phyloP scores from a whole-genome alignment of 148 eudicot genomes.

The Limonium bicolor region DNA sequence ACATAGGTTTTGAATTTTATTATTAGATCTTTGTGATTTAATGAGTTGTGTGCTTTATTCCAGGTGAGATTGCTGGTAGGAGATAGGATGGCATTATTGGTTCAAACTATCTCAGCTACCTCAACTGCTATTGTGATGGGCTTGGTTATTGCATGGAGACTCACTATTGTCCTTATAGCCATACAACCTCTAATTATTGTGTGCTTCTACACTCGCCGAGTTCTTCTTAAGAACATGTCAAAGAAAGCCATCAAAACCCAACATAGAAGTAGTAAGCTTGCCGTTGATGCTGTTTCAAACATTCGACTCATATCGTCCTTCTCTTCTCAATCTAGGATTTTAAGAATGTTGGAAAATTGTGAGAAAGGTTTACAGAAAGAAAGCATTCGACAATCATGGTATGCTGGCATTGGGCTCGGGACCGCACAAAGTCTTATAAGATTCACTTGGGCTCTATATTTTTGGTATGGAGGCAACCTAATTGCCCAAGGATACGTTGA shows the following conservation, averaged over 20 bases:
- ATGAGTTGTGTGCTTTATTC: no score
- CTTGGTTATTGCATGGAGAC: slow-evolving; percentile 59
- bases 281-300: slow-evolving; percentile 77
- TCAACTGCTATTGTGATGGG: slow-evolving; percentile 68
- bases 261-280: slow-evolving; percentile 54
- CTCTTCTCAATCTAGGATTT: slow-evolving; percentile 55
- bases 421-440: slow-evolving; percentile 44
- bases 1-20: no score
- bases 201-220: slow-evolving; percentile 46
- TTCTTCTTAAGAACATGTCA: slow-evolving; percentile 64
- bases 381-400: slow-evolving; percentile 64
- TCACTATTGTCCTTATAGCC: slow-evolving; percentile 67
- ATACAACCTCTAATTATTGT: slow-evolving; percentile 60
- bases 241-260: slow-evolving; percentile 62
- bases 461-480: slow-evolving; percentile 80
- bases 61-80: slow-evolving; percentile 88
- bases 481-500: slow-evolving; percentile 34
- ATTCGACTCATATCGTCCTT: slow-evolving; percentile 68
- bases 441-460: slow-evolving; percentile 59
- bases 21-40: no score
- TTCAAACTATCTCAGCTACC: slow-evolving; percentile 72
- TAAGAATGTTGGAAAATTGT: slow-evolving; percentile 52
- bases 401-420: slow-evolving; percentile 68
- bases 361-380: slow-evolving; percentile 58
- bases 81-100: slow-evolving; percentile 56